These are phyloP conservation scores for Aleurites moluccanus DNA, from an alignment of 441 rosid species.

Conservation along the genomic window DNA sequence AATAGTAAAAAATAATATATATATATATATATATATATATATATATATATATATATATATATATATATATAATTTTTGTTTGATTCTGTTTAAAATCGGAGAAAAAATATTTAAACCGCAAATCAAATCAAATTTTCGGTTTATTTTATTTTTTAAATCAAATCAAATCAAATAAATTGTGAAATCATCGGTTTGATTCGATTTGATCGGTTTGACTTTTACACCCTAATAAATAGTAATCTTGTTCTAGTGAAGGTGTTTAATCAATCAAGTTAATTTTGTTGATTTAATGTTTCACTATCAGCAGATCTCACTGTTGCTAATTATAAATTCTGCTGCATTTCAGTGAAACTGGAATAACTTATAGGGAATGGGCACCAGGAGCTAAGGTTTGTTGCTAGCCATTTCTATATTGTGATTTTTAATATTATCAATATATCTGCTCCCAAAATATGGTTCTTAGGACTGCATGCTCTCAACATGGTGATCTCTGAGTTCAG, in stretches of 20 bases:
- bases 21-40: too few relatives aligned
- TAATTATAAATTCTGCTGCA: constrained; percentile 34
- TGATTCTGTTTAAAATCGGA: too few relatives aligned
- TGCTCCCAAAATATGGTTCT: neutral
- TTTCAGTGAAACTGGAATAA: constrained; percentile 81
- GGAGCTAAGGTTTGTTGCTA: constrained; percentile 83
- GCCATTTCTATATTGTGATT: constrained; percentile 13
- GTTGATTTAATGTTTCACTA: neutral
- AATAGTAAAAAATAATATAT: too few relatives aligned
- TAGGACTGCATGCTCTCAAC: neutral
- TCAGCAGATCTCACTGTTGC: constrained; percentile 31
- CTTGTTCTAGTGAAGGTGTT: neutral
- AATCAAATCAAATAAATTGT: too few relatives aligned
- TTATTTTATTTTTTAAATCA: too few relatives aligned
- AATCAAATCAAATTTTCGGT: too few relatives aligned
- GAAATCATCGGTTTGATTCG: too few relatives aligned
- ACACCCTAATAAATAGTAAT: neutral
- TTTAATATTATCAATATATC: neutral
- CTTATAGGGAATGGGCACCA: constrained; percentile 98
- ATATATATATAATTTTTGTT: too few relatives aligned
- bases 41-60: too few relatives aligned
- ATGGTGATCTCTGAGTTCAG: constrained; percentile 1
- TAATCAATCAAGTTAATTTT: neutral
- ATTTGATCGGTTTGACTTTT: too few relatives aligned
- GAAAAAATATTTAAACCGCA: too few relatives aligned